phyloP scores from a whole-genome alignment of 768 basidiomycete species.

The Suillus luteus region DNA sequence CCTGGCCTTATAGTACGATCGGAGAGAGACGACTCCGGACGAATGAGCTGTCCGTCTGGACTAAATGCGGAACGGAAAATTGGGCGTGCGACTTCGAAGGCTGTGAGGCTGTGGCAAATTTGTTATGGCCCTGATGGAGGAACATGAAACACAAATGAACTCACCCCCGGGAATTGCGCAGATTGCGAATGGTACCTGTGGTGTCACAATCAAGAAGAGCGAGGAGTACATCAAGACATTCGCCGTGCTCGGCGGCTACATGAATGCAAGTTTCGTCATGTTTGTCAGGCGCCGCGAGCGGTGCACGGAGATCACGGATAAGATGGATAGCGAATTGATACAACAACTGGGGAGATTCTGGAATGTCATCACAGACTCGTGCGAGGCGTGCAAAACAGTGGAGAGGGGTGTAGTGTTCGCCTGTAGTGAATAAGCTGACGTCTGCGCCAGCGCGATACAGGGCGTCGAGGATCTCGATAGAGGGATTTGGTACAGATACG shows the following conservation, averaged over 20 bases:
- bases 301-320: conserved; percentile 67
- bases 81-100: conserved; percentile 66
- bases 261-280: conserved; percentile 79
- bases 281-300: conserved; percentile 64
- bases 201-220: conserved; percentile 68
- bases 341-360: conserved; percentile 41
- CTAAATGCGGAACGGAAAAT: conserved; percentile 68
- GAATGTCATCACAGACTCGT: conserved; percentile 34
- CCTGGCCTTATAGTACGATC: conserved; percentile 53
- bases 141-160: conserved; percentile 27
- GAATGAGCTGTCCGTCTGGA: conserved; percentile 45
- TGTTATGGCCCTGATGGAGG: conserved; percentile 1
- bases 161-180: conserved; percentile 74
- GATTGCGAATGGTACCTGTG: conserved; percentile 52
- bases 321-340: conserved; percentile 68
- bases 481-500: conserved; percentile 55
- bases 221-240: conserved; percentile 60
- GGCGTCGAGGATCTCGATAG: conserved; percentile 63
- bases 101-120: conserved; percentile 51
- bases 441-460: conserved; percentile 80
- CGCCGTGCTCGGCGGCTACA: conserved; percentile 74
- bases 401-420: conserved; percentile 66
- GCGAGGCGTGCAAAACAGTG: conserved; percentile 59
- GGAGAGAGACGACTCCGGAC: conserved; percentile 56
- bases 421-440: conserved; percentile 63